A percentile compares a stretch with the other conserved stretches of the same genome.
Evolutionary conservation across 2,329 filamentous ascomycete genomes (phyloP).

Genomic region (Aschersonia sp.): DNA sequence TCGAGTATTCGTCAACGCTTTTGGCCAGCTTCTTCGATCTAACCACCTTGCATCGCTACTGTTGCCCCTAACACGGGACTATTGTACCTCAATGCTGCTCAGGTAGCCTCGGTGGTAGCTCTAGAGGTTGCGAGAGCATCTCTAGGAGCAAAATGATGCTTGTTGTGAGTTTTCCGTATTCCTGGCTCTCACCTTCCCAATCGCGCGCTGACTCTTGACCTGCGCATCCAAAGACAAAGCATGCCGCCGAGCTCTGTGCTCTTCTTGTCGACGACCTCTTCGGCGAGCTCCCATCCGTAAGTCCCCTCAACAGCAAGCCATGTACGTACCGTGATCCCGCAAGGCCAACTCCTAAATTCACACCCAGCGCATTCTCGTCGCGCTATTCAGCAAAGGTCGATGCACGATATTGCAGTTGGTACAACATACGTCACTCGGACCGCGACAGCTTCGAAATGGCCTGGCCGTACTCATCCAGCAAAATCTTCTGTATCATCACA

Average conservation of each 20-base stretch:
- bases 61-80: background rate
- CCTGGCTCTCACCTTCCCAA: background rate
- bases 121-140: constrained; percentile 68
- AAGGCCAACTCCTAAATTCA: background rate
- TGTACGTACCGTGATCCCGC: background rate
- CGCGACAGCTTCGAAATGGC: constrained; percentile 66
- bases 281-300: constrained; percentile 82
- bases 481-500: constrained; percentile 65
- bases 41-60: background rate
- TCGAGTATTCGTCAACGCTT: background rate
- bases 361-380: constrained; percentile 65
- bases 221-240: constrained; percentile 41
- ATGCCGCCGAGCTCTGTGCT: constrained; percentile 76
- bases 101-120: constrained; percentile 60
- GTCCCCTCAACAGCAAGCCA: constrained; percentile 2
- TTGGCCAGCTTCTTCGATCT: background rate
- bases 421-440: constrained; percentile 56
- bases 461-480: constrained; percentile 79
- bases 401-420: constrained; percentile 56
- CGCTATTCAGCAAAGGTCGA: constrained; percentile 66
- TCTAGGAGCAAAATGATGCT: constrained; percentile 55
- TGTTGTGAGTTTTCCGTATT: constrained; percentile 27
- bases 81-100: constrained; percentile 36
- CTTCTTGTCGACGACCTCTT: constrained; percentile 80
- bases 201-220: constrained; percentile 10